Evolutionary conservation across 345 rosid genomes (phyloP).

Genomic region (Eucalyptus cloeziana): DNA sequence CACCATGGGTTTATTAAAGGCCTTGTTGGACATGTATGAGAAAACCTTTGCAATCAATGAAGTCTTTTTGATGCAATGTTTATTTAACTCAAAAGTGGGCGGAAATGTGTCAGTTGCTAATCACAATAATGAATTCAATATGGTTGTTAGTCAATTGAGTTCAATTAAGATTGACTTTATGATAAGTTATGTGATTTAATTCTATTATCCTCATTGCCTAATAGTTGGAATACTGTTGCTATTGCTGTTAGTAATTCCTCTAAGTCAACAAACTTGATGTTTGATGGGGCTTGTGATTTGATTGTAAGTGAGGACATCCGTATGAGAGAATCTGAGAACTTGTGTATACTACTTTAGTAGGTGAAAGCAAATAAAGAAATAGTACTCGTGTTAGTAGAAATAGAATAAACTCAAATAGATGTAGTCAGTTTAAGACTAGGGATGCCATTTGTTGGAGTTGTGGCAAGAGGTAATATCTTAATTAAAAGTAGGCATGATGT

Average conservation of each 20-base stretch:
- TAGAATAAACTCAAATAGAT: neutral
- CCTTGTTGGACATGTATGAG: neutral
- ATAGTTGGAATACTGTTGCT: neutral
- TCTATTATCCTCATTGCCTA: neutral
- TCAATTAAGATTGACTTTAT: neutral
- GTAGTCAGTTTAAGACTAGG: too few species aligned
- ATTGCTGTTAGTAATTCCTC: neutral
- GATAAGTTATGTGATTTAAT: neutral
- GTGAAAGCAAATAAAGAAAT: too few species aligned
- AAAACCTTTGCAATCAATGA: neutral
- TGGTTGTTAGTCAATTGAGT: too few species aligned
- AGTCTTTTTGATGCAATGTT: neutral
- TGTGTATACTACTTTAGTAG: too few species aligned
- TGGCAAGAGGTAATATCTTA: neutral
- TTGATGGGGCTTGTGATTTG: neutral
- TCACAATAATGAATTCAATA: neutral
- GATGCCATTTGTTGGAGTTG: too few species aligned
- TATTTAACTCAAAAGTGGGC: neutral
- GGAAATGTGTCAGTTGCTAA: neutral
- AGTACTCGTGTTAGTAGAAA: too few species aligned
- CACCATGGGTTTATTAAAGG: neutral
- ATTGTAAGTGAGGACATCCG: neutral
- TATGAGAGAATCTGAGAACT: neutral
- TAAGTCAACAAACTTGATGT: too few species aligned
- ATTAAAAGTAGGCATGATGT: too few species aligned